These are phyloP conservation scores for Aureobasidium sp. DNA, from an alignment of 2,329 filamentous ascomycete genomes.

Conservation along the genomic window DNA sequence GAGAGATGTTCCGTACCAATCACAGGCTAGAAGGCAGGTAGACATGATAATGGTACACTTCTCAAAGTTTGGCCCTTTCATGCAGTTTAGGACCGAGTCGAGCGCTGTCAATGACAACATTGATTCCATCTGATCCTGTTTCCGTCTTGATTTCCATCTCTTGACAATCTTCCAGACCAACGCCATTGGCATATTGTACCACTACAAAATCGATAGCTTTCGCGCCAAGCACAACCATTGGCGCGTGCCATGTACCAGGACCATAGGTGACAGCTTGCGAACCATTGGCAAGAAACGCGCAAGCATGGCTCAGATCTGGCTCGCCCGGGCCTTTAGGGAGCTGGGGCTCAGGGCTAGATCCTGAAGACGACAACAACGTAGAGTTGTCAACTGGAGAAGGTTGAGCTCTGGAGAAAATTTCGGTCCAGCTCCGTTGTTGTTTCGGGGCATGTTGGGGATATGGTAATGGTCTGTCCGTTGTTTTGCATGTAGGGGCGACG, in stretches of 20 bases:
- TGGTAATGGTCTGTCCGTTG: constrained; percentile 28
- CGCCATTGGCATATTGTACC: constrained; percentile 78
- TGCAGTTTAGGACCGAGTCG: constrained; percentile 6
- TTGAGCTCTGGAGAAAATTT: constrained; percentile 35
- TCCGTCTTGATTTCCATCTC: constrained; percentile 49
- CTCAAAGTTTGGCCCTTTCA: constrained; percentile 2
- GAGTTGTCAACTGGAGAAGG: constrained; percentile 45
- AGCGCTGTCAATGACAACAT: constrained; percentile 24
- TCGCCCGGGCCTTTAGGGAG: constrained; percentile 44
- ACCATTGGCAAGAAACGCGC: constrained; percentile 70
- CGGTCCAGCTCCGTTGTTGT: constrained; percentile 23
- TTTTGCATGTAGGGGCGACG: constrained; percentile 62
- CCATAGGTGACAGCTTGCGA: constrained; percentile 86
- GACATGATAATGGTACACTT: neutral
- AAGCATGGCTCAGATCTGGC: constrained; percentile 62
- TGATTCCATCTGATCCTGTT: constrained; percentile 21
- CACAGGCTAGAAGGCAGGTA: neutral
- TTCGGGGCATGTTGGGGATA: constrained; percentile 34
- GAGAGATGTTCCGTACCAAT: neutral
- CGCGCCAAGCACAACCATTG: constrained; percentile 79
- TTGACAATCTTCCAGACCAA: constrained; percentile 79
- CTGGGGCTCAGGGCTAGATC: constrained; percentile 17
- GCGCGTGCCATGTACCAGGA: constrained; percentile 89
- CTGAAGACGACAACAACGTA: constrained; percentile 19
- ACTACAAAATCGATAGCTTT: constrained; percentile 76